Evolutionary conservation across 1,284 basidiomycete genomes (phyloP).

Genomic region (Inonotus obliquus): DNA sequence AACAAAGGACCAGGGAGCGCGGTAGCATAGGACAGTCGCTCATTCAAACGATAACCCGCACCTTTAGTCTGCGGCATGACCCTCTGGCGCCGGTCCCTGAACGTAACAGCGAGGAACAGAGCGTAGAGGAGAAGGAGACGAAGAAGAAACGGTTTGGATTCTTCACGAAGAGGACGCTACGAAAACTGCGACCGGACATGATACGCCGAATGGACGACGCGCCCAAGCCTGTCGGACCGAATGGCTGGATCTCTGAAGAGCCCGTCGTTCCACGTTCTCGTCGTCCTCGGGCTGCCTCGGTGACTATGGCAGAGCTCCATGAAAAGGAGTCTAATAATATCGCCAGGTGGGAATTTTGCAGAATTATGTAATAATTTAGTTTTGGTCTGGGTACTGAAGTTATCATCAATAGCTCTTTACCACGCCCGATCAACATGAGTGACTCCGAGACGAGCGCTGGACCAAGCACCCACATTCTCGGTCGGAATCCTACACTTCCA

Average conservation of each 20-base stretch:
- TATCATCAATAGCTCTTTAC: neutral
- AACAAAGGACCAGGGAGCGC: neutral
- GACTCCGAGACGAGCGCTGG: neutral
- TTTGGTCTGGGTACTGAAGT: neutral
- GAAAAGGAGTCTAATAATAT: neutral
- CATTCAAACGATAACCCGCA: neutral
- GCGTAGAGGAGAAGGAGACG: constrained; percentile 5
- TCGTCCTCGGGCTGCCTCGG: neutral
- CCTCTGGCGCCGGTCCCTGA: neutral
- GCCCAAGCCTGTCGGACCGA: constrained; percentile 81
- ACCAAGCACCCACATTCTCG: neutral
- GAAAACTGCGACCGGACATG: constrained; percentile 68
- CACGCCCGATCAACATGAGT: neutral
- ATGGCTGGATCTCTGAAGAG: constrained; percentile 62
- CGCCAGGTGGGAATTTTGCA: neutral
- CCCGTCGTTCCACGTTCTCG: constrained; percentile 13
- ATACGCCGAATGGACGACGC: constrained; percentile 78
- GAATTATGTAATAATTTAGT: too few relatives aligned
- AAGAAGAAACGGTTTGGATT: constrained; percentile 5
- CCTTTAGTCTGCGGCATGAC: neutral
- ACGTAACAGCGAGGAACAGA: neutral
- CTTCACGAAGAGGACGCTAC: constrained; percentile 13
- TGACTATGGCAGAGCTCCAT: neutral
- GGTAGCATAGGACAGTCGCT: neutral
- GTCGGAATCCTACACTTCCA: neutral